Evolutionary conservation across 1,139 yeast genomes (phyloP).

Genomic region (Saccharomycopsis hybrid): DNA sequence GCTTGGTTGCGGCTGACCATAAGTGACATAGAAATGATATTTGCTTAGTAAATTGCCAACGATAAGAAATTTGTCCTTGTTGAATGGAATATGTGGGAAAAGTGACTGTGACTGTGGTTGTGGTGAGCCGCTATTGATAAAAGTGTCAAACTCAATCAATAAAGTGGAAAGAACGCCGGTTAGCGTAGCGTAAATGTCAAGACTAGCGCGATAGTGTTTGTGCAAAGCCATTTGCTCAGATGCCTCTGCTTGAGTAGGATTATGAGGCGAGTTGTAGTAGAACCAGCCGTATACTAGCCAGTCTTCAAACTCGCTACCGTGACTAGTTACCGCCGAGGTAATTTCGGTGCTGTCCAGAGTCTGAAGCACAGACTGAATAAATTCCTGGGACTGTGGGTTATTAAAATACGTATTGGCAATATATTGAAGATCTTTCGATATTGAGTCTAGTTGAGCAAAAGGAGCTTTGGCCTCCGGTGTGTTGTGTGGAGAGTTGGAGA

Average conservation of each 20-base stretch:
- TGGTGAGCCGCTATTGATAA: no score
- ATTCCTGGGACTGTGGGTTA: neutral
- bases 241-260: no score
- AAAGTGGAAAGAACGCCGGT: no score
- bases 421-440: slow-evolving; percentile 1
- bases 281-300: neutral
- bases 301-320: neutral
- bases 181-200: no score
- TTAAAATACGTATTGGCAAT: neutral
- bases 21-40: slow-evolving; percentile 10
- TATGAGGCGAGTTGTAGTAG: neutral
- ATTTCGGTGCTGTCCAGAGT: neutral
- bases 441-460: slow-evolving; percentile 1
- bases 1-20: no score
- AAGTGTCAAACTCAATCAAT: no score
- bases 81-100: neutral
- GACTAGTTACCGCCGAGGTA: neutral
- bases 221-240: no score
- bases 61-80: neutral
- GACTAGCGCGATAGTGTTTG: no score
- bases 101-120: no score
- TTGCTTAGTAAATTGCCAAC: slow-evolving; percentile 8
- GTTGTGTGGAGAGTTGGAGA: slow-evolving; percentile 2
- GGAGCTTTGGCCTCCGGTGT: neutral
- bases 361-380: neutral